phyloP scores from a whole-genome alignment of 148 eudicot species.

The Amaranthus cruentus region DNA sequence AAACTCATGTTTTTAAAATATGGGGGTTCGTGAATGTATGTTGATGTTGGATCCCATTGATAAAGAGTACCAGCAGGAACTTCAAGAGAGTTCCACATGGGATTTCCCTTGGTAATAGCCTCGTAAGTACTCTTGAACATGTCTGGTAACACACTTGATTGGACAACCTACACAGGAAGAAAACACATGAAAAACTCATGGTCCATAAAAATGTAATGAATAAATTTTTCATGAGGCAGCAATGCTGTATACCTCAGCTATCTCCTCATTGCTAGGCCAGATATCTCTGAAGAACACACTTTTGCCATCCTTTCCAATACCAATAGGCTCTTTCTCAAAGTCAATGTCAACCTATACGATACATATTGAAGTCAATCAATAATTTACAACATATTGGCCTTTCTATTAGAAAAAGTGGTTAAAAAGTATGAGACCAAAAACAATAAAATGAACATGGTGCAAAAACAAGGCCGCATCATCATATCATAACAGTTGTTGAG shows the following conservation, averaged over 20 bases:
- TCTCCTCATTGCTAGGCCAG: constrained; percentile 88
- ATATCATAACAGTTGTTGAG: too few species aligned
- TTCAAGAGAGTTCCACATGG: constrained; percentile 81
- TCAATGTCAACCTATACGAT: constrained; percentile 77
- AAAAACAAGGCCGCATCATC: too few species aligned
- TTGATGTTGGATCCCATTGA: constrained; percentile 77
- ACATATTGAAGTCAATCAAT: constrained; percentile 5
- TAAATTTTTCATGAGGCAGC: background rate
- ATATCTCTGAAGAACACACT: constrained; percentile 75
- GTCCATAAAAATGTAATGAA: background rate
- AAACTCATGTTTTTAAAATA: constrained; percentile 87
- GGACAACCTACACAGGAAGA: constrained; percentile 57
- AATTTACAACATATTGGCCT: background rate
- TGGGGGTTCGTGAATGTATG: constrained; percentile 90
- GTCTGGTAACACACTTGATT: constrained; percentile 81
- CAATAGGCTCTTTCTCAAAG: constrained; percentile 92
- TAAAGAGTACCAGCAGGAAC: constrained; percentile 77
- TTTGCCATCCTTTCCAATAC: constrained; percentile 82
- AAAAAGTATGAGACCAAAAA: background rate
- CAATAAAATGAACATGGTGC: too few species aligned
- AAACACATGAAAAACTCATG: background rate
- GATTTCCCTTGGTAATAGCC: constrained; percentile 86
- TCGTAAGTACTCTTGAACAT: constrained; percentile 94
- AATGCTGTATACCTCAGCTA: constrained; percentile 56
- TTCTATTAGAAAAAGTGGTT: background rate